A percentile compares a stretch with the other conserved stretches of the same genome.
Conservation (phyloP, 139 green algal species). For the Tetradesmus lagerheimii region DNA sequence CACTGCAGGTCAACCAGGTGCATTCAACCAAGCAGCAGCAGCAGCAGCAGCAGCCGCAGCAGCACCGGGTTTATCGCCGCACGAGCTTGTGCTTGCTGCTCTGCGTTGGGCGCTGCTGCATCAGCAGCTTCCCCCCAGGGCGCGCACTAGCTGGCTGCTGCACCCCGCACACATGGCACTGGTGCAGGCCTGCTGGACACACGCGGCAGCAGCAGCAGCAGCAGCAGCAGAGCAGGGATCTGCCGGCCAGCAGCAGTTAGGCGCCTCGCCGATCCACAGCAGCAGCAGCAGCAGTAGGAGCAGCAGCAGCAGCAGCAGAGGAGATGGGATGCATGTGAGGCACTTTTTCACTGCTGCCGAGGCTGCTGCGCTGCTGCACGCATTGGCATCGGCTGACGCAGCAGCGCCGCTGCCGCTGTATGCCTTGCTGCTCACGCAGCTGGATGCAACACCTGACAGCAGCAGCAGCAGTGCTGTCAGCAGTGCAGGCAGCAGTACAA, state of each 20-base stretch:
- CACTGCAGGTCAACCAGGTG: not conserved
- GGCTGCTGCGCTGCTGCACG: constrained; percentile 13
- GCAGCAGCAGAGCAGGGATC: not conserved
- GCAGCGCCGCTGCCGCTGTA: constrained; percentile 2
- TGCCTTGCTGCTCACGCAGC: not conserved
- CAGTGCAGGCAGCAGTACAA: not conserved
- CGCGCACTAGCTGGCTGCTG: not conserved
- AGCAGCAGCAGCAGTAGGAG: not conserved
- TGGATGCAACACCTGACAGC: not conserved
- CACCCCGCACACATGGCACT: constrained; percentile 18
- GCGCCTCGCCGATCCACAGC: not conserved
- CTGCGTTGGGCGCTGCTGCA: not conserved
- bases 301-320: constrained; percentile 25
- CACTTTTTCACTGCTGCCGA: constrained; percentile 11
- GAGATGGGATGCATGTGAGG: not conserved
- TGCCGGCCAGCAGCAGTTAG: not conserved
- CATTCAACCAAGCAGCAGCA: not conserved
- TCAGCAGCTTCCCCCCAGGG: not conserved
- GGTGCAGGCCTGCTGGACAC: not conserved
- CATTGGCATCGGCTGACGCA: constrained; percentile 2
- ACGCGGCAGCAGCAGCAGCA: constrained; percentile 35
- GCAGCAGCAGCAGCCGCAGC: constrained; percentile 29
- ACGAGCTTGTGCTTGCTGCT: constrained; percentile 1
- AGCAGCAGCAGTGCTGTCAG: constrained; percentile 9
- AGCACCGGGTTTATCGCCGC: not conserved